phyloP scores from a whole-genome alignment of 768 basidiomycete genomes.

The Ramaria sp. region DNA sequence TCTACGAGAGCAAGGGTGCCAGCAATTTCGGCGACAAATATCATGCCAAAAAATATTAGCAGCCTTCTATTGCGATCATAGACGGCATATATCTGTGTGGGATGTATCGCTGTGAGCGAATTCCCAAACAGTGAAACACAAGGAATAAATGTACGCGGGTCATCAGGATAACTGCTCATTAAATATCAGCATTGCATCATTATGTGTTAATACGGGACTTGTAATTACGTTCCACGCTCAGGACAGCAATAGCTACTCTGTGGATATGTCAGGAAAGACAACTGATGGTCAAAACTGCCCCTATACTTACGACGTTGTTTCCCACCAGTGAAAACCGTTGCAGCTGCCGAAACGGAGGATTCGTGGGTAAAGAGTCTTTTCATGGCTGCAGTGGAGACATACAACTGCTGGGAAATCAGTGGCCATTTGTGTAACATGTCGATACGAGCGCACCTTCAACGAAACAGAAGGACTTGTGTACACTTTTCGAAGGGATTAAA shows the following conservation, averaged over 20 bases:
- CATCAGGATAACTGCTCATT: not conserved
- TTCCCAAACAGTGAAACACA: not conserved
- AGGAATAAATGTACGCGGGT: not conserved
- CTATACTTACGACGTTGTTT: no score
- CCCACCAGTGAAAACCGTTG: no score
- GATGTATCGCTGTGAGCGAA: not conserved
- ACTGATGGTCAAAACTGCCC: no score
- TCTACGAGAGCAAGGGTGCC: no score
- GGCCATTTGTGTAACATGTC: no score
- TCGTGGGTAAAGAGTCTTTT: no score
- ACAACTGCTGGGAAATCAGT: no score
- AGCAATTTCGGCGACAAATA: conserved; percentile 30
- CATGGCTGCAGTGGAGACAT: no score
- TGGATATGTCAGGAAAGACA: not conserved
- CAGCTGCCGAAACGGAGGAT: no score
- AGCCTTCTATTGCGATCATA: conserved; percentile 44
- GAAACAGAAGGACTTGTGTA: not conserved
- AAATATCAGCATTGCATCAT: not conserved
- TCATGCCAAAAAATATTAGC: conserved; percentile 33
- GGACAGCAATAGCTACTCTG: not conserved
- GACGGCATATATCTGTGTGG: conserved; percentile 31
- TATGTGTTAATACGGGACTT: not conserved
- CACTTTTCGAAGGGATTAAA: not conserved
- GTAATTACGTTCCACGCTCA: not conserved
- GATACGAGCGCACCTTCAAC: not conserved